Base-by-base conservation (phyloP, 441 rosid species). In the Croton setiger region DNA sequence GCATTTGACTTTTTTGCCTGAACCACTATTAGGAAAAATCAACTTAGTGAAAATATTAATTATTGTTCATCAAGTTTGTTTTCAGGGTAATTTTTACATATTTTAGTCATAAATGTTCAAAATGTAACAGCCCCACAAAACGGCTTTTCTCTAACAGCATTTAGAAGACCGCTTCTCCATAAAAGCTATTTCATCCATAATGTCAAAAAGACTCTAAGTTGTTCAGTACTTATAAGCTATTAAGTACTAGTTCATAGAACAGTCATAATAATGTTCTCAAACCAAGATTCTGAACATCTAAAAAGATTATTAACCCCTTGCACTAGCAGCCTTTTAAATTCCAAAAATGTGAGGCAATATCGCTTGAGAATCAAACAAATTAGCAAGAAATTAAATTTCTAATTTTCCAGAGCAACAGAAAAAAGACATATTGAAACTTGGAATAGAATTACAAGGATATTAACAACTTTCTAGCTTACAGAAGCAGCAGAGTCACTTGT, bases 401-500 rank as follows among this genome's bases (percentile, higher is more conserved):
- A 1, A 14, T 5, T 45, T 35, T 11, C 64, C 4, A 17, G 31
- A 68, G 72, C 37, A 68, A 8, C 63, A 15, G 5, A 1, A 6
- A 64, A 18, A 13, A 51, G 21, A 12, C 15, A 45, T 23, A 6
- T 11, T 47, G 36, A 27, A 55, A 15, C 48, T 31, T 35, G 23
- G 51, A 56, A 54, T 36, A 70, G 37, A 20, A 52, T 53, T 62
- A 39, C 9, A 49, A 65, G 39, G 45, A 14, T 7, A 69, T 23
- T 15, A 13, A 52, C 7, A 35, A 43, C 43, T 43, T 59, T 49
- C 60, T 48, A 60, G 81, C 96, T 86, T 78, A 93, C 96, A 14
- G 88, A 63, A 79, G 98, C 78, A 47, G 83, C 36, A 74, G 97
- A 90, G 81, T 90, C 92, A 71, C 97, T 93, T 48, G 98, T 85